Conservation (phyloP, 768 basidiomycete genomes). For the Cantharellus anzutake region DNA sequence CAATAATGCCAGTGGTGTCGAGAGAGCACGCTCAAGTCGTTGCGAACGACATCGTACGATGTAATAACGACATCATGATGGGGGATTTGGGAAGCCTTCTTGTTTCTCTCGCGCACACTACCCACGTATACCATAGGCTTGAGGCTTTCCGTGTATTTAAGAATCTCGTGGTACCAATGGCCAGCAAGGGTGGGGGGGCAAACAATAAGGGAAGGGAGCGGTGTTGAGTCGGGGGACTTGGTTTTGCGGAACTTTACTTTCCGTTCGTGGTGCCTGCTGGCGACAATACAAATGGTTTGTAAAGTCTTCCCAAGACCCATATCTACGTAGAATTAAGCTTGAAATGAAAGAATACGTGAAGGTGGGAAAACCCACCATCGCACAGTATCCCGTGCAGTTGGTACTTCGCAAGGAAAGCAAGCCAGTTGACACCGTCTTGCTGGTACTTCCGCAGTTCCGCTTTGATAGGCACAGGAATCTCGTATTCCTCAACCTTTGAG, state of each 20-base stretch:
- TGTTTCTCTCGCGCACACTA: slow-evolving; percentile 59
- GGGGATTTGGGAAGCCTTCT: slow-evolving; percentile 41
- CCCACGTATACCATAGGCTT: slow-evolving; percentile 80
- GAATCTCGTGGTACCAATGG: slow-evolving; percentile 97
- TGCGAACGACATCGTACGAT: slow-evolving; percentile 93
- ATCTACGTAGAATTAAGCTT: slow-evolving; percentile 28
- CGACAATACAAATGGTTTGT: slow-evolving; percentile 92
- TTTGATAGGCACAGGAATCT: slow-evolving; percentile 70
- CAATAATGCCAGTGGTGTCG: slow-evolving; percentile 82
- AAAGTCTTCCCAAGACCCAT: slow-evolving; percentile 98
- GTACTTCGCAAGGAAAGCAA: slow-evolving; percentile 94
- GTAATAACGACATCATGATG: slow-evolving; percentile 84
- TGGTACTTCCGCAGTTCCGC: slow-evolving; percentile 95
- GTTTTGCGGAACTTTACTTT: slow-evolving; percentile 45
- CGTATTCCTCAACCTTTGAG: slow-evolving; percentile 80
- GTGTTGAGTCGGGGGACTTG: slow-evolving; percentile 53
- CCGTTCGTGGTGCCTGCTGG: slow-evolving; percentile 84
- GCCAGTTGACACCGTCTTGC: slow-evolving; percentile 96
- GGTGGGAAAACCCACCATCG: slow-evolving; percentile 42
- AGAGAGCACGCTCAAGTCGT: slow-evolving; percentile 66
- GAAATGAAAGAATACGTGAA: slow-evolving; percentile 6
- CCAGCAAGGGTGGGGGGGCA: slow-evolving; percentile 96
- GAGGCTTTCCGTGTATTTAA: slow-evolving; percentile 76
- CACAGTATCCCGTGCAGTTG: slow-evolving; percentile 96
- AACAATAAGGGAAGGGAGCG: slow-evolving; percentile 83